Evolutionary conservation across 2,329 filamentous ascomycete species (phyloP).

Genomic region (Aspergillus sp.): DNA sequence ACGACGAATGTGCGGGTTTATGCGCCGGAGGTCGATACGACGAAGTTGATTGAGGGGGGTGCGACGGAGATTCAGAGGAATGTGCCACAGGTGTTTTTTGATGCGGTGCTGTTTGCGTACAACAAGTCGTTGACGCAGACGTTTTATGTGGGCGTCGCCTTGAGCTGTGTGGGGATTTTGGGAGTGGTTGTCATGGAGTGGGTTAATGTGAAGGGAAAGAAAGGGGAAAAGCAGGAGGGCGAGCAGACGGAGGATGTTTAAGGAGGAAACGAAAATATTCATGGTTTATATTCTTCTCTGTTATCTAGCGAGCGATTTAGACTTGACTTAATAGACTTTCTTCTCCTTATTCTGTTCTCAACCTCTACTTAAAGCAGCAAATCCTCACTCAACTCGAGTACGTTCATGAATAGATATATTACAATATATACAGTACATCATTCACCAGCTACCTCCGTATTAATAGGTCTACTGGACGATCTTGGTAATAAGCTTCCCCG

Average conservation of each 20-base stretch:
- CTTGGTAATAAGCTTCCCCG: slow-evolving; percentile 52
- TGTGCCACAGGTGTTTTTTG: slow-evolving; percentile 2
- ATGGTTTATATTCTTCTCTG: background rate
- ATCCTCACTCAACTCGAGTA: too few species aligned
- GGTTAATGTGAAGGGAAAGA: slow-evolving; percentile 18
- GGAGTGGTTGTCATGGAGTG: slow-evolving; percentile 19
- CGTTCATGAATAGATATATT: too few species aligned
- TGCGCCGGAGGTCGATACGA: slow-evolving; percentile 14
- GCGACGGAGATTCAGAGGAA: slow-evolving; percentile 16
- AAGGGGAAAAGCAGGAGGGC: background rate
- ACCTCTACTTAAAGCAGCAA: too few species aligned
- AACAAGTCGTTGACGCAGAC: slow-evolving; percentile 20
- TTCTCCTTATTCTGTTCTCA: background rate
- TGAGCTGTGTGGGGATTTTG: slow-evolving; percentile 16
- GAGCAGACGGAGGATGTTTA: background rate
- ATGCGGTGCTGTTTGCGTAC: slow-evolving; percentile 19
- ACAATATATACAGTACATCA: too few species aligned
- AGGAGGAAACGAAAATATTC: background rate
- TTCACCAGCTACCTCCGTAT: too few species aligned
- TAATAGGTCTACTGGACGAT: slow-evolving; percentile 1
- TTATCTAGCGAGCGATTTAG: background rate
- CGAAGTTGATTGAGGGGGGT: slow-evolving; percentile 13
- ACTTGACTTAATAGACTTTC: background rate
- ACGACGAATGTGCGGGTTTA: slow-evolving; percentile 8
- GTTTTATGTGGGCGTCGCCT: slow-evolving; percentile 20